These are phyloP conservation scores for Naganishia vaughanmartiniae DNA, from an alignment of 768 basidiomycete genomes.

Conservation along the genomic window DNA sequence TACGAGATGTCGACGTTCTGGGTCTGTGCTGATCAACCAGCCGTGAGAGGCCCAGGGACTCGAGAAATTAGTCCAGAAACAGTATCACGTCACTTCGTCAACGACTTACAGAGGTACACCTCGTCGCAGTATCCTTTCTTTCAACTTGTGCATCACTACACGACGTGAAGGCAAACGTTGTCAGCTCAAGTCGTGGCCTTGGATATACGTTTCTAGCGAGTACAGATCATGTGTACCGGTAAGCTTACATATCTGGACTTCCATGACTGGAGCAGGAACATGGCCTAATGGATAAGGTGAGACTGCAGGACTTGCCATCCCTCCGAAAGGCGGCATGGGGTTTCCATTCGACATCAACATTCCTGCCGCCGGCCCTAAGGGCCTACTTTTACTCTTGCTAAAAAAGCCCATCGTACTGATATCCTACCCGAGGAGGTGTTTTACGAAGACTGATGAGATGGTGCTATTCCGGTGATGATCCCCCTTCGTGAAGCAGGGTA, in stretches of 20 bases:
- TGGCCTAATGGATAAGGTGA: conserved; percentile 11
- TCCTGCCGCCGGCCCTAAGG: conserved; percentile 6
- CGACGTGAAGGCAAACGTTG: background rate
- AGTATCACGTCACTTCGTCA: no score
- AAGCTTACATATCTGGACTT: conserved; percentile 12
- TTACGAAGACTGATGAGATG: background rate
- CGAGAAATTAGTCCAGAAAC: no score
- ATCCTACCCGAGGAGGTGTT: background rate
- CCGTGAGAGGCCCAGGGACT: no score
- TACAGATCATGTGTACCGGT: background rate
- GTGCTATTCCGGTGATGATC: no score
- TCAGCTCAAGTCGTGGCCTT: background rate
- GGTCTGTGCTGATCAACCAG: background rate
- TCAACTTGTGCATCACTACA: conserved; percentile 2
- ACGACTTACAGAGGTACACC: background rate
- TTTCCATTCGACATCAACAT: background rate
- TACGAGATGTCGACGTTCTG: background rate
- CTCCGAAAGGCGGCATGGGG: conserved; percentile 11
- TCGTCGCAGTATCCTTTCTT: background rate
- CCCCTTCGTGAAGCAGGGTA: no score
- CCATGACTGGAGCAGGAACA: background rate
- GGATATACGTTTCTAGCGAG: background rate
- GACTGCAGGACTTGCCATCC: background rate
- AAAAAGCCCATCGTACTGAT: conserved; percentile 4
- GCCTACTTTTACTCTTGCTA: background rate